Percentiles rank a stretch among this genome's conserved stretches.
Evolutionary conservation across 1,284 basidiomycete genomes (phyloP).

Genomic region (Pseudozyma pruni): DNA sequence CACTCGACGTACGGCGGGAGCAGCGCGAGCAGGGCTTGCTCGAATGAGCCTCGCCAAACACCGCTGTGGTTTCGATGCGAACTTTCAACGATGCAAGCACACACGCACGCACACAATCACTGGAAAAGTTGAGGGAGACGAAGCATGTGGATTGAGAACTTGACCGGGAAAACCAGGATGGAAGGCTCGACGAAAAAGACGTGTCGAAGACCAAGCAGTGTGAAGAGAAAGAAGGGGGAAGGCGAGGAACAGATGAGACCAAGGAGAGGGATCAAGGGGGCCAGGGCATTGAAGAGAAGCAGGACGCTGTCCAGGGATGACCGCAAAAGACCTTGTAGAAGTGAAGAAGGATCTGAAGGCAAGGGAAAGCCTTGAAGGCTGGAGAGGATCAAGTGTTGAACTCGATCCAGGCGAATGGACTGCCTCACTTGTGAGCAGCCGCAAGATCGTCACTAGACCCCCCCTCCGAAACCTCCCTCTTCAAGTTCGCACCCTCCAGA

Average conservation of each 20-base stretch:
- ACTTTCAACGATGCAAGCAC: neutral
- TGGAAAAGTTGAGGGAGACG: neutral
- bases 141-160: constrained; percentile 1
- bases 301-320: no score
- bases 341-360: no score
- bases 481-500: constrained; percentile 7
- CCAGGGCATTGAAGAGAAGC: no score
- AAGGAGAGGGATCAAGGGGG: no score
- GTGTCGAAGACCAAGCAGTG: no score
- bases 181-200: neutral
- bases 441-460: neutral
- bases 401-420: neutral
- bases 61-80: no score
- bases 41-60: constrained; percentile 7
- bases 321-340: no score
- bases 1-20: constrained; percentile 25
- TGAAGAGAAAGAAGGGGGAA: no score
- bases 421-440: neutral
- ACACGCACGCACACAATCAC: neutral
- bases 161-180: neutral
- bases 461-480: constrained; percentile 8
- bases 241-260: neutral
- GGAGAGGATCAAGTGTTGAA: constrained; percentile 6
- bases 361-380: no score
- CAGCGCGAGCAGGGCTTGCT: constrained; percentile 32